Base-by-base conservation (phyloP, 768 basidiomycete genomes). In the Boletus huronensis region DNA sequence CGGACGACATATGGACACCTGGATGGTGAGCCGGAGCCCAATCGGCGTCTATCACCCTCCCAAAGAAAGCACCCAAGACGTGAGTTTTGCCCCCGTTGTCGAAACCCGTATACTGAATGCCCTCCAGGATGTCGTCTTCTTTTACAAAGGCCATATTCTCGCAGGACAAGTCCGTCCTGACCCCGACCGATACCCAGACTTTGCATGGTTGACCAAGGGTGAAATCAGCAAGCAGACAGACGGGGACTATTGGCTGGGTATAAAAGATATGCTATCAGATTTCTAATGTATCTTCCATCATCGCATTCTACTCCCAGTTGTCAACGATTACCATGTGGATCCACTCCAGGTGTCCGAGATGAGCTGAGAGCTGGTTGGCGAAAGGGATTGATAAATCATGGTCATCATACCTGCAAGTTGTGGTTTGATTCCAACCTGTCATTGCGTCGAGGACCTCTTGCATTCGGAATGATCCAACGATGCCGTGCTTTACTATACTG, bases 191-290 rank as follows among this genome's bases (percentile, higher is more conserved):
- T 74, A 88, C 56, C 74, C 76, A 47, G 90, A 90, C 63, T 95
- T 90, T 73, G 94, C 92, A 7, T 98, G 95, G 95, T 76, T 98
- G 56, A 96, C 93, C 47, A 93, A 93, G 72, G 80, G 92, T 67
- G 96, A 99, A 76, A 85, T 98, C 42, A 75, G 85, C 67, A 73
- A 79, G 13, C 79, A 79, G 50, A 84, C 93, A n/a, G 77, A 82
- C 50, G 67, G 70, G 60, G 71, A 79, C 40, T 95, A 93, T 64
- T 95, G 92, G 92, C 64, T 77, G 43, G 80, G 81, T 48, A 75
- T 92, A 60, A 88, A 85, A 70, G 87, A 92, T 67, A 85, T 93
- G 70, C 75, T 94, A 56, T 90, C 90, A 49, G 89, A 91, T 55
- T 70, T 72, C 45, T 70, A 61, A 62, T 50, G 41, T 61, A 61